Conservation (phyloP, 108 stramenopile genomes). For the Nitzschia sp. region DNA sequence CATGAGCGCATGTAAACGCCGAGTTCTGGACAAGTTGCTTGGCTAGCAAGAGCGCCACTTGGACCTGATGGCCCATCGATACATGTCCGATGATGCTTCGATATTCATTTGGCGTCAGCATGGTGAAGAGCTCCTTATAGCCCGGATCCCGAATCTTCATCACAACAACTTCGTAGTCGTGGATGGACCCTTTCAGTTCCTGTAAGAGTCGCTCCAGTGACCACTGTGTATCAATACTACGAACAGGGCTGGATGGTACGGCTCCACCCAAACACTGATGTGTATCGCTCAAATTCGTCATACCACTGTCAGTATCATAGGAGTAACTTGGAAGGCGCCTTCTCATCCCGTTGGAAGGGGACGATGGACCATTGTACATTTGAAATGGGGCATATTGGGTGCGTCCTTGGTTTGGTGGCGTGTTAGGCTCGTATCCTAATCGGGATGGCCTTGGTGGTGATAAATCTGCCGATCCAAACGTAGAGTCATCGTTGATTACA, state of each 20-base stretch:
- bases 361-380: constrained; percentile 10
- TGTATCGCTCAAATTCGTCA: neutral
- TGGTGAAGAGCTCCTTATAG: constrained; percentile 27
- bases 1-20: constrained; percentile 39
- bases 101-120: constrained; percentile 32
- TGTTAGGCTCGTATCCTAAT: neutral
- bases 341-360: neutral
- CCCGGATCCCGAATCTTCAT: constrained; percentile 16
- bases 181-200: constrained; percentile 36
- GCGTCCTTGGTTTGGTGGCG: neutral
- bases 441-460: neutral
- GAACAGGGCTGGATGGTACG: neutral
- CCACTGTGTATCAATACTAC: neutral
- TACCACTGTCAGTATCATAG: constrained; percentile 13
- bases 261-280: neutral
- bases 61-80: constrained; percentile 34
- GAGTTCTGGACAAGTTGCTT: constrained; percentile 4
- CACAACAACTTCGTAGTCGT: constrained; percentile 36
- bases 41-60: constrained; percentile 39
- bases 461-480: neutral
- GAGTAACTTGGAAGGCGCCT: constrained; percentile 6
- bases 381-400: constrained; percentile 12
- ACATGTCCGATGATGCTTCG: constrained; percentile 36
- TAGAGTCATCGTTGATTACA: neutral
- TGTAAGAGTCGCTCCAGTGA: constrained; percentile 26